Percentiles rank a stretch among this genome's conserved stretches.
Conservation (phyloP, 2,329 filamentous ascomycete species). For the Calonectria crousiana region DNA sequence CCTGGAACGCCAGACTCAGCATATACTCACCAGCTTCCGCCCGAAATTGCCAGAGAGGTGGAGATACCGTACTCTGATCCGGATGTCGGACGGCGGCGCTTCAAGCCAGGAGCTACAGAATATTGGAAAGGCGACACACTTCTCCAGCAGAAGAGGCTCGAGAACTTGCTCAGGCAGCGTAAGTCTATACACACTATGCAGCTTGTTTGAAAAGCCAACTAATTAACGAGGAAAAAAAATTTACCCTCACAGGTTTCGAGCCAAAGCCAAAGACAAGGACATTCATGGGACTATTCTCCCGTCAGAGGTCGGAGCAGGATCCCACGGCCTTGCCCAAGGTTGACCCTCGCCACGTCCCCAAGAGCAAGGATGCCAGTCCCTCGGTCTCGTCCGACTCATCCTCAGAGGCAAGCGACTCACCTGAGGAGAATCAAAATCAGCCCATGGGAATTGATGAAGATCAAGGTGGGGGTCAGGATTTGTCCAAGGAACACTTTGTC, state of each 20-base stretch:
- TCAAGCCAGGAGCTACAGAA: slow-evolving; percentile 38
- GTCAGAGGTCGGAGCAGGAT: slow-evolving; percentile 10
- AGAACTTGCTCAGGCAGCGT: slow-evolving; percentile 36
- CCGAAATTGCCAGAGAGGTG: slow-evolving; percentile 16
- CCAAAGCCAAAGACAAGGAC: neutral
- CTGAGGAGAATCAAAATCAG: neutral
- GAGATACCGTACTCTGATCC: slow-evolving; percentile 30
- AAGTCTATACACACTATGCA: slow-evolving; percentile 17
- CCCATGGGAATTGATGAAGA: neutral
- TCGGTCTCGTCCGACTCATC: neutral
- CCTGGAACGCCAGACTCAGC: neutral
- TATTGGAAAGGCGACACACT: slow-evolving; percentile 49
- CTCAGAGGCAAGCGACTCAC: neutral
- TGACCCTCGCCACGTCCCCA: slow-evolving; percentile 30
- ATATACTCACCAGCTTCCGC: neutral
- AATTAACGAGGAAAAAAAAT: slow-evolving; percentile 7
- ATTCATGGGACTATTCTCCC: slow-evolving; percentile 22
- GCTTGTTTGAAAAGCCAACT: neutral
- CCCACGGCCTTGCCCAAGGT: slow-evolving; percentile 36
- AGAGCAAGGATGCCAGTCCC: slow-evolving; percentile 34
- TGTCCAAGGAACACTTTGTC: neutral
- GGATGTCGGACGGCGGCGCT: slow-evolving; percentile 34
- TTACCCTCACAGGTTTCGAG: slow-evolving; percentile 27
- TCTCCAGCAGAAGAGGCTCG: slow-evolving; percentile 43
- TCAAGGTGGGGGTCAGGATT: neutral